Percentiles rank a stretch among this genome's conserved stretches.
These are phyloP conservation scores for Wickerhamomyces canadensis DNA, from an alignment of 805 yeast genomes.

Conservation along the genomic window DNA sequence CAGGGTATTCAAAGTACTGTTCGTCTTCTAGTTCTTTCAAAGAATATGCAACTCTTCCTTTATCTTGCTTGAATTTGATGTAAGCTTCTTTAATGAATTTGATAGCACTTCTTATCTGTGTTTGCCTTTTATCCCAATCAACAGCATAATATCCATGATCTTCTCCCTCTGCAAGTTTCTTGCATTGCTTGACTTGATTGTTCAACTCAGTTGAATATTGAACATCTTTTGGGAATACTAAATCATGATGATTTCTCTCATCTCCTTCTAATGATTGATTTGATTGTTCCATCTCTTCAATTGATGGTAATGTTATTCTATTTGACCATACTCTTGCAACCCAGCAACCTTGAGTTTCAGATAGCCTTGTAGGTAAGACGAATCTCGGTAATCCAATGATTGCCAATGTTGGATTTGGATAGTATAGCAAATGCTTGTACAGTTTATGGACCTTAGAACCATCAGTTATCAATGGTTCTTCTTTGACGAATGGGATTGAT, in stretches of 20 bases:
- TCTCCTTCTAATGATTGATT: constrained; percentile 41
- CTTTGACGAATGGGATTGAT: constrained; percentile 55
- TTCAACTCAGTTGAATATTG: constrained; percentile 47
- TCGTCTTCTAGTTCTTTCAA: constrained; percentile 35
- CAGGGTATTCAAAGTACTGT: constrained; percentile 30
- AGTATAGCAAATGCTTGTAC: constrained; percentile 55
- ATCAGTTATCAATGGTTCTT: constrained; percentile 31
- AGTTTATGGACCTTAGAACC: constrained; percentile 46
- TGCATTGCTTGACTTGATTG: constrained; percentile 28
- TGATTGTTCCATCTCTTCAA: constrained; percentile 40
- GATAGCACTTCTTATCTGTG: constrained; percentile 36
- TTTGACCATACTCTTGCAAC: constrained; percentile 59
- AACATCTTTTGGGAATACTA: constrained; percentile 53
- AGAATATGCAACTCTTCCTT: constrained; percentile 33
- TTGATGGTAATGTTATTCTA: constrained; percentile 43
- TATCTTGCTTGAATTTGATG: constrained; percentile 31
- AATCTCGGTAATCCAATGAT: constrained; percentile 58
- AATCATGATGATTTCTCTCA: constrained; percentile 44
- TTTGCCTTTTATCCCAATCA: constrained; percentile 45
- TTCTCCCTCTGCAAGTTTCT: constrained; percentile 34
- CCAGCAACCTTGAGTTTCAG: constrained; percentile 61
- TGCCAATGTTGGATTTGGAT: constrained; percentile 57
- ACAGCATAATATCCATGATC: constrained; percentile 44
- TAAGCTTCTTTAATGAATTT: constrained; percentile 41
- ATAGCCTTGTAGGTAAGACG: constrained; percentile 56